Evolutionary conservation across 208 protist species (phyloP), one percentile per base, ranked within the genome.

Genomic region (Crithidia acanthocephali): DNA sequence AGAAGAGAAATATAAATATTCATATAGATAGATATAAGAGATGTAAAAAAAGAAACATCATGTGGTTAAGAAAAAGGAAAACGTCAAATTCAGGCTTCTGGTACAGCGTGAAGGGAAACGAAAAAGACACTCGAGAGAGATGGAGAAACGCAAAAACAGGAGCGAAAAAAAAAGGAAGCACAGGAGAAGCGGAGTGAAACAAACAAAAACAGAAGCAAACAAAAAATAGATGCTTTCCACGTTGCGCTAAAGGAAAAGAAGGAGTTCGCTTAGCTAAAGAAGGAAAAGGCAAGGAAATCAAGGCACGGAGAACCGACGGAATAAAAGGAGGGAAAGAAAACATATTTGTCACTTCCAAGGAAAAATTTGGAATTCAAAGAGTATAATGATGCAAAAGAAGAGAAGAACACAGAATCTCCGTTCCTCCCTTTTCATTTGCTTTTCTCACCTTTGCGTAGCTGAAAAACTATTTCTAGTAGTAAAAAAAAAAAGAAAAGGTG

Each of bases 141-240:
- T n/a, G 52, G 25, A 33, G 52, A 18, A 58, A 40, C 15, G 8
- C 10, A 30, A 58, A 37, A 22, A 30, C 3, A 58, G 52, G 52
- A 30, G 52, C 5, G 52, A 37, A 20, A 35, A 35, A 67, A 45
- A 68, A 68, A 35, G 57, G 48, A 47, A 50, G 16, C 35, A 53
- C 42, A 67, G 51, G 23, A 22, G n/a, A 23, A 73, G 32, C 3
- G 33, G 23, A 50, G n/a, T 30, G 28, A 68, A 62, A 53, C 53
- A 37, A 63, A 44, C 9, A 58, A 40, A 40, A 58, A 58, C 6
- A 62, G 28, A 68, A 62, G 44, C 53, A 37, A 63, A 44, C 9
- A 58, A 40, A 40, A 58, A 58, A 58, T 23, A 58, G 30, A n/a
- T 48, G 44, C 44, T 48, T n/a, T 13, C 16, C 44, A 48, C 44